These are phyloP conservation scores for Ustilago nuda DNA, from an alignment of 1,284 basidiomycete genomes.

Conservation along the genomic window DNA sequence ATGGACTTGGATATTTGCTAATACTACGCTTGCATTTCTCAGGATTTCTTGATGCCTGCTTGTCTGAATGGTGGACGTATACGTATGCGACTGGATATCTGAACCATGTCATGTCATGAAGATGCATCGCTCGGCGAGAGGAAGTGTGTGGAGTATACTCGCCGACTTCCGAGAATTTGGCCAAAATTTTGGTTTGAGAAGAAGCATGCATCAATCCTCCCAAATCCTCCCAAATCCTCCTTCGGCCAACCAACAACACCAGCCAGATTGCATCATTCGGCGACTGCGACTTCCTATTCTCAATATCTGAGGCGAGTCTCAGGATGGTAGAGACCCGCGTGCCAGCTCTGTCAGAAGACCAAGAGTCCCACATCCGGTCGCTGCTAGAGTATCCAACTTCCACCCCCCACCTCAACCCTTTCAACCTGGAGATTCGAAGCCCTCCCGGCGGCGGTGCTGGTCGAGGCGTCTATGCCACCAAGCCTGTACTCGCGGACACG, in stretches of 20 bases:
- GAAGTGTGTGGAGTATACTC: not conserved
- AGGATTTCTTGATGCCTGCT: not conserved
- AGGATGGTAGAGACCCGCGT: slow-evolving; percentile 47
- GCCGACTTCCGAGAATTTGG: slow-evolving; percentile 20
- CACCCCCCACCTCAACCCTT: slow-evolving; percentile 59
- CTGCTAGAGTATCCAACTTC: slow-evolving; percentile 28
- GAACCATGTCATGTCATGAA: not conserved
- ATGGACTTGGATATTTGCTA: slow-evolving; percentile 11
- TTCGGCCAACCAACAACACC: not conserved
- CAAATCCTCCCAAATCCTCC: not conserved
- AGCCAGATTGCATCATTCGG: not conserved
- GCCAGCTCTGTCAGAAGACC: slow-evolving; percentile 16
- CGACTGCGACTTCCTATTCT: not conserved
- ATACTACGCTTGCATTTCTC: slow-evolving; percentile 13
- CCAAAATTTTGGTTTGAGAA: slow-evolving; percentile 18
- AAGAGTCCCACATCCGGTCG: slow-evolving; percentile 18
- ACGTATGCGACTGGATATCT: not conserved
- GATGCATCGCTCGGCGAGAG: not conserved
- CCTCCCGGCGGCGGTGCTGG: slow-evolving; percentile 27
- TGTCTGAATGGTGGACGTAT: not conserved
- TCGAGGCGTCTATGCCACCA: slow-evolving; percentile 56
- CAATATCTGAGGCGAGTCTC: not conserved
- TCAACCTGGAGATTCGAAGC: slow-evolving; percentile 36
- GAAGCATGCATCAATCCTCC: slow-evolving; percentile 4
- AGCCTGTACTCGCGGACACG: slow-evolving; percentile 72